Conservation (phyloP, 2,329 filamentous ascomycete genomes). For the Sclerotinia trifoliorum region DNA sequence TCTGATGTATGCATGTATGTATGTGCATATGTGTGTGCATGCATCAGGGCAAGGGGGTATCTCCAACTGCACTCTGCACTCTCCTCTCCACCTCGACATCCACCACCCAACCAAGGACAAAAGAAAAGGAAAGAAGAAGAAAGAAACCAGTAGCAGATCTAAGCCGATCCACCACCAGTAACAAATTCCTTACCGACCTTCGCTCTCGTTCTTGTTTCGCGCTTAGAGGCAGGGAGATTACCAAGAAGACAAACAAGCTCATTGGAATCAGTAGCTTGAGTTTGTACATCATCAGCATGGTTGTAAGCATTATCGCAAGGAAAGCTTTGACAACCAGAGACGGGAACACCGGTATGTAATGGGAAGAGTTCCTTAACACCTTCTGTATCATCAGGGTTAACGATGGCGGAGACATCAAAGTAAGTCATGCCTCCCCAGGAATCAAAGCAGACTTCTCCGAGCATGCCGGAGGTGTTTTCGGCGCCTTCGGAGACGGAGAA, state of each 20-base stretch:
- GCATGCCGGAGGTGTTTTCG: conserved; percentile 47
- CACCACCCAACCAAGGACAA: too few relatives aligned
- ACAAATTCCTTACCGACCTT: conserved; percentile 11
- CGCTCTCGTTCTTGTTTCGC: background rate
- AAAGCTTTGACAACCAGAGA: conserved; percentile 53
- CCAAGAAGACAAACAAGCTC: conserved; percentile 49
- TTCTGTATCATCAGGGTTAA: conserved; percentile 49
- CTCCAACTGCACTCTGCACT: background rate
- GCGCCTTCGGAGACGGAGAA: conserved; percentile 49
- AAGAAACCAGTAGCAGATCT: background rate
- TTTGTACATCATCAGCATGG: conserved; percentile 54
- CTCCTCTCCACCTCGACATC: background rate
- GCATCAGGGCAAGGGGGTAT: too few relatives aligned
- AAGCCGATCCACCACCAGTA: background rate
- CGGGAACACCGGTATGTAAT: conserved; percentile 39
- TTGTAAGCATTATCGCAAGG: conserved; percentile 57
- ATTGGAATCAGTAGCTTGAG: conserved; percentile 49
- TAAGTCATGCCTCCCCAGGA: conserved; percentile 51
- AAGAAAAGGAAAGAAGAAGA: background rate
- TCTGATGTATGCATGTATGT: background rate
- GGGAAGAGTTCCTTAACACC: conserved; percentile 58
- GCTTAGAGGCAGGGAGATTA: conserved; percentile 27
- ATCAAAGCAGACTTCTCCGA: conserved; percentile 53
- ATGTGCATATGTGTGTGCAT: background rate
- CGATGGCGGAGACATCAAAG: conserved; percentile 60